Evolutionary conservation across 805 yeast genomes (phyloP), one percentile per base, ranked within the genome.

Genomic region (Saturnispora saitoi): DNA sequence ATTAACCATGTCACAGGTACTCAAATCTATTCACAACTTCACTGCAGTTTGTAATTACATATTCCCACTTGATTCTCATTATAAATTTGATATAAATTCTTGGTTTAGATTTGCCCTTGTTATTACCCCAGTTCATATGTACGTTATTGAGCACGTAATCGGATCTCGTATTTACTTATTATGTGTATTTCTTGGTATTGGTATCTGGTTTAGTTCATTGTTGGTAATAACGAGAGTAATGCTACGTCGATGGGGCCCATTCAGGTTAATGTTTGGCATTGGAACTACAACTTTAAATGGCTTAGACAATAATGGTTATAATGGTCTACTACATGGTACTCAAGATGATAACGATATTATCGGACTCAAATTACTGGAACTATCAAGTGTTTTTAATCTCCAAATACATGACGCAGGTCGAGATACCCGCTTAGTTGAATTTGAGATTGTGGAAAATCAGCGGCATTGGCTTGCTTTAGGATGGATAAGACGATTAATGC

Each of bases 401-500:
- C 48, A 51, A 4, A 51, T 41, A 20, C 47, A 24, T 9, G 45
- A 31, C 22, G 28, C 47, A 4, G 50, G 51, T 29, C 41, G 46
- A 1, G 57, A 71, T 30, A 72, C 72, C 20, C 78, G 76, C 54
- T 65, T 71, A 3, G 69, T 80, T 1, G 66, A 71, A 47, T 78
- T 80, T 51, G 74, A 71, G 43, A 63, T 80, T 1, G 57, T 74
- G 34, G 81, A 80, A 55, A 75, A 80, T 54, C 80, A 80, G 58
- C 66, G 86, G 54, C 64, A 83, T 42, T 78, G 84, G 83, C 32
- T 79, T 3, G 83, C 81, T 0, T 51, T 79, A 15, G 86, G 84
- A 6, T 80, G 84, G 84, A 62, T 73, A 34, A 68, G 70, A 43
- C 63, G 66, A 15, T 58, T 78, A 32, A 55, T 78, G 4, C 83